phyloP scores from a whole-genome alignment of 805 yeast genomes.

The Torulaspora microellipsoides region DNA sequence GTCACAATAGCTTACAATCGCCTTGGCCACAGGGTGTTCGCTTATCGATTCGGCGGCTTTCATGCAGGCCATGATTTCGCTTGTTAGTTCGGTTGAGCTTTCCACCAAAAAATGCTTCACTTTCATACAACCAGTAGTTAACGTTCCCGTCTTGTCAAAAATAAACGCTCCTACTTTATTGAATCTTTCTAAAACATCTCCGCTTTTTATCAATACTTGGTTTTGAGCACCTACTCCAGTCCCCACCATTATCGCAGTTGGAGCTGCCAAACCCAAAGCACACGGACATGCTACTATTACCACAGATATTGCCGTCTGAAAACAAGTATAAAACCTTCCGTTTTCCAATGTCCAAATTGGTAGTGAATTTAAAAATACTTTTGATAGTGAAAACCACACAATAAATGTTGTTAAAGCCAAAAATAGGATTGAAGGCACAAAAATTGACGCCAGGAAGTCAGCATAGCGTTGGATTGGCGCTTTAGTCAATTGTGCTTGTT shows the following conservation, averaged over 20 bases:
- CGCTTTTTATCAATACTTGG: slow-evolving; percentile 91
- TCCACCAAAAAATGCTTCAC: slow-evolving; percentile 38
- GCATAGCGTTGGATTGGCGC: slow-evolving; percentile 92
- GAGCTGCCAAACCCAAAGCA: slow-evolving; percentile 95
- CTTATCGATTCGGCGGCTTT: slow-evolving; percentile 55
- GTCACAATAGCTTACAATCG: slow-evolving; percentile 46
- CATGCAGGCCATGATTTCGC: slow-evolving; percentile 17
- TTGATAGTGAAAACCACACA: slow-evolving; percentile 48
- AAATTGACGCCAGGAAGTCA: slow-evolving; percentile 76
- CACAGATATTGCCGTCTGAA: slow-evolving; percentile 83
- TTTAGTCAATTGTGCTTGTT: slow-evolving; percentile 79
- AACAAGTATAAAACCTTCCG: slow-evolving; percentile 60
- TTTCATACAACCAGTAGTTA: slow-evolving; percentile 79
- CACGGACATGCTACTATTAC: slow-evolving; percentile 98
- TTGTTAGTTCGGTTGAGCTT: slow-evolving; percentile 1
- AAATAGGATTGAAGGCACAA: slow-evolving; percentile 69
- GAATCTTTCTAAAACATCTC: slow-evolving; percentile 77
- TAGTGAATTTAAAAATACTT: slow-evolving; percentile 41
- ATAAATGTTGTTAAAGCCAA: slow-evolving; percentile 64
- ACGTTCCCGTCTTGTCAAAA: slow-evolving; percentile 95
- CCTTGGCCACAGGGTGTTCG: slow-evolving; percentile 86
- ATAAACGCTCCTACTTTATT: slow-evolving; percentile 59
- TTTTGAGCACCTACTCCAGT: slow-evolving; percentile 91
- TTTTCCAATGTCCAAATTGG: slow-evolving; percentile 41
- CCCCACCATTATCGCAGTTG: slow-evolving; percentile 98